Evolutionary conservation across 768 basidiomycete genomes (phyloP).

Genomic region (Auricularia sp.): DNA sequence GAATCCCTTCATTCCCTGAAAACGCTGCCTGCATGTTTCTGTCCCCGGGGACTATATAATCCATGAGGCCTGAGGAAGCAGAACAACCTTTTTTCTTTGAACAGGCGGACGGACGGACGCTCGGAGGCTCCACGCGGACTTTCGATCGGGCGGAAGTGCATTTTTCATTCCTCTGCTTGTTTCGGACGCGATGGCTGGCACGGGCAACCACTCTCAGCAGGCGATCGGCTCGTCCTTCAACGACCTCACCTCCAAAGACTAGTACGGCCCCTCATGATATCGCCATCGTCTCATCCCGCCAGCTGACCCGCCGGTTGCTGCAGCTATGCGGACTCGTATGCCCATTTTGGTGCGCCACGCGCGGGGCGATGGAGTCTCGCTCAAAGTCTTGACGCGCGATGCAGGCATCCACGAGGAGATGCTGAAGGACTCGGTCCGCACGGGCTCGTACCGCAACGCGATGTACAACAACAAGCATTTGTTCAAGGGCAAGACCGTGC

Average conservation of each 20-base stretch:
- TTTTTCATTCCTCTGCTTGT: not conserved
- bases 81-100: too few species aligned
- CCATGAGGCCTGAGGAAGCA: too few species aligned
- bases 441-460: slow-evolving; percentile 86
- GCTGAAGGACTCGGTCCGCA: slow-evolving; percentile 94
- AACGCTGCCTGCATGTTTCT: too few species aligned
- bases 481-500: slow-evolving; percentile 93
- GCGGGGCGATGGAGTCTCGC: not conserved
- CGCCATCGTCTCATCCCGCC: not conserved
- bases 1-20: too few species aligned
- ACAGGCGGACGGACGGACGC: too few species aligned
- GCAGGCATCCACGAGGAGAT: slow-evolving; percentile 98
- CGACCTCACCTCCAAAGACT: slow-evolving; percentile 1
- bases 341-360: slow-evolving; percentile 67
- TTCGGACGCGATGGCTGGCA: not conserved
- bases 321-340: slow-evolving; percentile 94
- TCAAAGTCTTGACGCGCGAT: not conserved
- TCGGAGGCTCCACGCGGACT: too few species aligned
- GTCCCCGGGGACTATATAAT: too few species aligned
- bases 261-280: not conserved
- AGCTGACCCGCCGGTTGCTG: not conserved
- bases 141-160: not conserved
- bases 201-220: not conserved
- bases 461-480: slow-evolving; percentile 91
- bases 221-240: not conserved